Percentiles rank a stretch among this genome's conserved stretches.
Evolutionary conservation across 2,329 filamentous ascomycete species (phyloP).

Genomic region (Exophiala spinifera): DNA sequence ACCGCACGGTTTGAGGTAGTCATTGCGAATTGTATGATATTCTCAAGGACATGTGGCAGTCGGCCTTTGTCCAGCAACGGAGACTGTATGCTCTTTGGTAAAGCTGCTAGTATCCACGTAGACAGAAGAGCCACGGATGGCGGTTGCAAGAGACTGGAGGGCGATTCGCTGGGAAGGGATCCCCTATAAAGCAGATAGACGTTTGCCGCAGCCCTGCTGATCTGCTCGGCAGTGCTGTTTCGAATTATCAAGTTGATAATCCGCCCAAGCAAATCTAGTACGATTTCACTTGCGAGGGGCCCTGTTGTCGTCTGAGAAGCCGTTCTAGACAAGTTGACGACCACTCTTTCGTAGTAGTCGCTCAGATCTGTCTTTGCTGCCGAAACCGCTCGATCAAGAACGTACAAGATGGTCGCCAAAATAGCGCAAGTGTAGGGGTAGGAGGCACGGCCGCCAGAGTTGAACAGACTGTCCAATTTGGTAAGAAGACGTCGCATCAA

Average conservation of each 20-base stretch:
- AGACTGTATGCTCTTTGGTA: slow-evolving; percentile 24
- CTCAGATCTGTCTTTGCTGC: slow-evolving; percentile 31
- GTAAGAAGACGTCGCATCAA: slow-evolving; percentile 61
- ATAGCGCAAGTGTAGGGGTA: slow-evolving; percentile 58
- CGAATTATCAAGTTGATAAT: slow-evolving; percentile 60
- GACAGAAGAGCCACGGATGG: slow-evolving; percentile 48
- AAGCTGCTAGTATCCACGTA: slow-evolving; percentile 29
- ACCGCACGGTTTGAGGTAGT: slow-evolving; percentile 13
- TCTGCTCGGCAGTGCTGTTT: slow-evolving; percentile 51
- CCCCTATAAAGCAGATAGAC: slow-evolving; percentile 53
- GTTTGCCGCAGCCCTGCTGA: slow-evolving; percentile 52
- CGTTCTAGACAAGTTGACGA: slow-evolving; percentile 42
- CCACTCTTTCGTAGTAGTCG: slow-evolving; percentile 51
- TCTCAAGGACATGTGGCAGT: slow-evolving; percentile 24
- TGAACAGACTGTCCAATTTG: slow-evolving; percentile 57
- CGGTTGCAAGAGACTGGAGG: slow-evolving; percentile 19
- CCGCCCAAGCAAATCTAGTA: slow-evolving; percentile 59
- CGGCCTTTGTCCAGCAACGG: slow-evolving; percentile 15
- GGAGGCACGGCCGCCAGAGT: slow-evolving; percentile 46
- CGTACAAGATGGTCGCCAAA: slow-evolving; percentile 60
- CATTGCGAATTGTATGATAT: slow-evolving; percentile 29
- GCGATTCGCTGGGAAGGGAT: slow-evolving; percentile 3
- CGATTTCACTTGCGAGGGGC: slow-evolving; percentile 49
- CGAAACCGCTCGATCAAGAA: slow-evolving; percentile 44
- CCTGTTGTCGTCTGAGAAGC: slow-evolving; percentile 36